phyloP scores from a whole-genome alignment of 768 basidiomycete genomes.

The Pulveroboletus sp. region DNA sequence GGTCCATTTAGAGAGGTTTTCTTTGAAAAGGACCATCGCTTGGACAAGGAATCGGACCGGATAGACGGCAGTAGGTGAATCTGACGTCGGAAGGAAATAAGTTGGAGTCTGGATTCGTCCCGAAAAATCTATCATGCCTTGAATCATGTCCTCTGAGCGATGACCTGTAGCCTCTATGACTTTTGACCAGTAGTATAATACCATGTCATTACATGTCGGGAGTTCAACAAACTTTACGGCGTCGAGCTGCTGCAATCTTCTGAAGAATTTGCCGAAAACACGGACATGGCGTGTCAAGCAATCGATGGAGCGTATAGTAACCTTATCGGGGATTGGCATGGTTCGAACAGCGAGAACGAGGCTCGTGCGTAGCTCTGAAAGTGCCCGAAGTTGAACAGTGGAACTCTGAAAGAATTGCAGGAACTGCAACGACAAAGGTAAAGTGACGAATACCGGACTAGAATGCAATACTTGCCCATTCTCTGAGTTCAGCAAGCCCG shows the following conservation, averaged over 20 bases:
- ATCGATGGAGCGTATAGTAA: constrained; percentile 46
- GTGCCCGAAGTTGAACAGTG: constrained; percentile 47
- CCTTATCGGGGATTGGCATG: constrained; percentile 32
- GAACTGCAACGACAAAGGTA: constrained; percentile 41
- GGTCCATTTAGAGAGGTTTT: constrained; percentile 75
- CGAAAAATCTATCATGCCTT: constrained; percentile 41
- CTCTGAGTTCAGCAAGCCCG: constrained; percentile 41
- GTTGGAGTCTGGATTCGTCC: neutral
- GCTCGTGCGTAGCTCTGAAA: constrained; percentile 55
- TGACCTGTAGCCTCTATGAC: constrained; percentile 63
- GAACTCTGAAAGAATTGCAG: constrained; percentile 59
- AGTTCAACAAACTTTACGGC: constrained; percentile 56
- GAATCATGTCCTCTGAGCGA: constrained; percentile 47
- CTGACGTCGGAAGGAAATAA: constrained; percentile 33
- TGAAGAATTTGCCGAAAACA: constrained; percentile 76
- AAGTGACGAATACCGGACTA: neutral
- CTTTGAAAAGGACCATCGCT: constrained; percentile 83
- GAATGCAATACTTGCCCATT: constrained; percentile 46
- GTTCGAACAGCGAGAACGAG: constrained; percentile 44
- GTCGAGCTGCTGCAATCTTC: constrained; percentile 64
- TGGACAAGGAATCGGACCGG: constrained; percentile 81
- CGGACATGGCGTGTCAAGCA: constrained; percentile 65
- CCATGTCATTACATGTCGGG: constrained; percentile 59
- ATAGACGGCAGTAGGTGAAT: constrained; percentile 59
- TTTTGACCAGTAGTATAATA: constrained; percentile 80